A percentile compares a stretch with the other conserved stretches of the same genome.
Evolutionary conservation across 805 yeast species (phyloP).

Genomic region (Wickerhamiella shivajii): DNA sequence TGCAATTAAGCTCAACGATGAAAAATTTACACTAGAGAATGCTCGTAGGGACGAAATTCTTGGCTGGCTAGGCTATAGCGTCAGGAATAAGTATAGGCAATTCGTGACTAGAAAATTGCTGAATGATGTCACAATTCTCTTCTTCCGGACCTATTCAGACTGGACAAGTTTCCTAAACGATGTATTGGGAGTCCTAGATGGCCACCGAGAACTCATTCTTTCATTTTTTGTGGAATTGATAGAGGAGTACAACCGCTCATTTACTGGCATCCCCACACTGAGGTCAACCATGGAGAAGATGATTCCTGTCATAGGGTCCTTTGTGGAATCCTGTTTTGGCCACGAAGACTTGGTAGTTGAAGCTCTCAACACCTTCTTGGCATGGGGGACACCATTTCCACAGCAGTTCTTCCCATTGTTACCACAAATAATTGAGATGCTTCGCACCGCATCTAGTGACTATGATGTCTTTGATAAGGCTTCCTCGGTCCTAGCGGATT

Average conservation of each 20-base stretch:
- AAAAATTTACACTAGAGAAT: constrained; percentile 5
- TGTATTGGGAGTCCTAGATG: constrained; percentile 11
- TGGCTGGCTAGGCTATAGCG: constrained; percentile 13
- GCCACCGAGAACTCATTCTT: constrained; percentile 10
- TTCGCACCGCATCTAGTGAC: constrained; percentile 10
- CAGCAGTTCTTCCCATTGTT: constrained; percentile 9
- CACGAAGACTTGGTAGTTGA: not conserved
- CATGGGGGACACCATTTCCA: constrained; percentile 14
- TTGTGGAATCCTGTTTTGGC: constrained; percentile 1
- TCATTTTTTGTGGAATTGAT: constrained; percentile 19
- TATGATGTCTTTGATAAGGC: constrained; percentile 10
- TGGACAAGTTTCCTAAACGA: constrained; percentile 28
- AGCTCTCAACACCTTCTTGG: constrained; percentile 10
- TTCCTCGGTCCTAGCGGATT: constrained; percentile 12
- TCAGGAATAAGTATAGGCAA: constrained; percentile 10
- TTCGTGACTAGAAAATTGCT: constrained; percentile 46
- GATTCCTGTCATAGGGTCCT: not conserved
- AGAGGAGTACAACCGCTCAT: constrained; percentile 17
- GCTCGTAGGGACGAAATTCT: constrained; percentile 13
- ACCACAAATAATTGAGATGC: constrained; percentile 2
- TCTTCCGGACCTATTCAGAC: constrained; percentile 25
- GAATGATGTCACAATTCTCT: constrained; percentile 39
- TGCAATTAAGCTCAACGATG: constrained; percentile 32
- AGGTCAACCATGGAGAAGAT: constrained; percentile 10
- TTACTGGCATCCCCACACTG: constrained; percentile 10